Conservation (phyloP, 345 rosid genomes). For the Euclidium syriacum region DNA sequence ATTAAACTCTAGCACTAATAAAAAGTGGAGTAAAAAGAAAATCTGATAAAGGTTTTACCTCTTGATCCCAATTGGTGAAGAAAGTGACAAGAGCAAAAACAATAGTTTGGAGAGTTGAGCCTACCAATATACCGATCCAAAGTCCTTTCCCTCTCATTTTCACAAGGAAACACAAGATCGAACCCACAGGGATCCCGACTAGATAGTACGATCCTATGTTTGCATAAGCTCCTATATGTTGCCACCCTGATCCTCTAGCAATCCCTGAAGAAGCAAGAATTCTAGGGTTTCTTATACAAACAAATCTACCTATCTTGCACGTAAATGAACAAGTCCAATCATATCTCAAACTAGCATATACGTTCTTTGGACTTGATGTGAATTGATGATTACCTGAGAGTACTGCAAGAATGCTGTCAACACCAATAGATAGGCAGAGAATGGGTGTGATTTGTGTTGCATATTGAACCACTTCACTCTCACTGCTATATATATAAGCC, state of each 20-base stretch:
- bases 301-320: background rate
- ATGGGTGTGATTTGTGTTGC: slow-evolving; percentile 33
- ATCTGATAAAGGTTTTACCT: too few species aligned
- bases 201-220: slow-evolving; percentile 58
- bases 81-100: slow-evolving; percentile 40
- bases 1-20: background rate
- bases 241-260: slow-evolving; percentile 72
- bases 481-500: slow-evolving; percentile 37
- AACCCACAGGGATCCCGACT: slow-evolving; percentile 48
- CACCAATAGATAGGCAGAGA: slow-evolving; percentile 25
- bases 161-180: slow-evolving; percentile 36
- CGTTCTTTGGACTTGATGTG: background rate
- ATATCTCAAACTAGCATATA: background rate
- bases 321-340: background rate
- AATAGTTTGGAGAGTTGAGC: slow-evolving; percentile 34
- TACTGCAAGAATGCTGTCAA: slow-evolving; percentile 35
- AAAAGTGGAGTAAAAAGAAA: background rate
- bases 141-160: slow-evolving; percentile 49
- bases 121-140: slow-evolving; percentile 48
- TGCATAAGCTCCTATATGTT: slow-evolving; percentile 50
- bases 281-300: background rate
- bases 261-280: slow-evolving; percentile 36
- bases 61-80: slow-evolving; percentile 51
- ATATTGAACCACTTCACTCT: slow-evolving; percentile 35
- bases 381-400: slow-evolving; percentile 32